Conservation (phyloP, 2,329 filamentous ascomycete species). For the Pseudogymnoascus sp. region DNA sequence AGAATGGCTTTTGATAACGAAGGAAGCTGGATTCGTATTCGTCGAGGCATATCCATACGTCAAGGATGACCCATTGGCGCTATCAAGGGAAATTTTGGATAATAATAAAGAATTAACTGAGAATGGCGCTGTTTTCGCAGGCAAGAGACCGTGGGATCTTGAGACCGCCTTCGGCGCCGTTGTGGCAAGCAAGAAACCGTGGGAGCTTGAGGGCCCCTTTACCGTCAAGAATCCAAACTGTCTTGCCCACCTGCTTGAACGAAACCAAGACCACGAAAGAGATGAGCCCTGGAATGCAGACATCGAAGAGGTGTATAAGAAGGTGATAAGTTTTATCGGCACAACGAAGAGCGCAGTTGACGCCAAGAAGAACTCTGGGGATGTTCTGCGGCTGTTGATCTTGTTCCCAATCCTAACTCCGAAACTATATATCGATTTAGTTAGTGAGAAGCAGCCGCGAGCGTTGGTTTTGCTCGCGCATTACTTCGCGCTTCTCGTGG, state of each 20-base stretch:
- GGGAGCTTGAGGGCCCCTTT: neutral
- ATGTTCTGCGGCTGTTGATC: conserved; percentile 13
- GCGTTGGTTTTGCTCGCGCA: conserved; percentile 25
- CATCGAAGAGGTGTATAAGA: conserved; percentile 16
- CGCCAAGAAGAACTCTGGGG: conserved; percentile 5
- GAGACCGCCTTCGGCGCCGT: neutral
- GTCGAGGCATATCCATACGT: conserved; percentile 16
- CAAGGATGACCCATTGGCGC: conserved; percentile 10
- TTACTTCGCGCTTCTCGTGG: conserved; percentile 29
- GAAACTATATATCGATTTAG: conserved; percentile 15
- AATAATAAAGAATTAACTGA: conserved; percentile 11
- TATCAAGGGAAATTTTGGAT: conserved; percentile 13
- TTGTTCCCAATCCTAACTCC: conserved; percentile 16
- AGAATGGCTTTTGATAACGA: conserved; percentile 18
- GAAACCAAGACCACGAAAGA: conserved; percentile 12
- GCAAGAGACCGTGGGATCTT: conserved; percentile 14
- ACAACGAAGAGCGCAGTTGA: conserved; percentile 12
- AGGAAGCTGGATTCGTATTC: conserved; percentile 12
- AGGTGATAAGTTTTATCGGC: conserved; percentile 17
- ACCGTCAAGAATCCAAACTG: neutral
- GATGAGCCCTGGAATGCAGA: conserved; percentile 17
- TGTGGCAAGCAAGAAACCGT: conserved; percentile 14
- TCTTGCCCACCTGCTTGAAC: conserved; percentile 10
- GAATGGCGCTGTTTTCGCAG: conserved; percentile 10
- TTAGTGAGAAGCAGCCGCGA: conserved; percentile 17